Percentiles rank a stretch among this genome's conserved stretches.
These are phyloP conservation scores for Herpotrichia juniperi DNA, from an alignment of 2,329 filamentous ascomycete species.

Conservation along the genomic window DNA sequence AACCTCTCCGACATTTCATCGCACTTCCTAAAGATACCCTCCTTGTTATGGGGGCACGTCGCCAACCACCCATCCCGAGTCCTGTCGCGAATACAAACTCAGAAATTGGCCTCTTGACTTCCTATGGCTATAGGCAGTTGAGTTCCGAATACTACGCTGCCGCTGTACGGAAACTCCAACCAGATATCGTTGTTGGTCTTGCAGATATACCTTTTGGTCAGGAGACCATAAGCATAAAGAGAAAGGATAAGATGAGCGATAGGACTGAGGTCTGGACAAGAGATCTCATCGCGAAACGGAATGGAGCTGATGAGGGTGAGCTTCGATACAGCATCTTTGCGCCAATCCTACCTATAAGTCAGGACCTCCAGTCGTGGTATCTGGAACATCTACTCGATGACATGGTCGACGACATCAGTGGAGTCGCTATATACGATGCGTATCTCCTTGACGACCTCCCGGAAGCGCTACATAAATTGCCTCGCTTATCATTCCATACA, in stretches of 20 bases:
- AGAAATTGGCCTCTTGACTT: conserved; percentile 79
- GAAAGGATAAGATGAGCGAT: conserved; percentile 82
- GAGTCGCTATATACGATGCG: conserved; percentile 79
- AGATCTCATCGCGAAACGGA: conserved; percentile 63
- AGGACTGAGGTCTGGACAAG: conserved; percentile 83
- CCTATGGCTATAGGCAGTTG: conserved; percentile 80
- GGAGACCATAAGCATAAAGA: conserved; percentile 67
- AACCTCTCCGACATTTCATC: conserved; percentile 76
- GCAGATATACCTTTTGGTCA: conserved; percentile 72
- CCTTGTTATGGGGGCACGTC: conserved; percentile 77
- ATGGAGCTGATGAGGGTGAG: conserved; percentile 33
- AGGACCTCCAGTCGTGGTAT: conserved; percentile 79
- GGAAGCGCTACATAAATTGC: conserved; percentile 64
- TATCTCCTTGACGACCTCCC: conserved; percentile 72
- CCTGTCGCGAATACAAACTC: conserved; percentile 72
- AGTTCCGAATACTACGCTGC: conserved; percentile 72
- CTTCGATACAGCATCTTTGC: conserved; percentile 57
- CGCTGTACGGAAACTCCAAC: conserved; percentile 67
- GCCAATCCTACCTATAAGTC: conserved; percentile 74
- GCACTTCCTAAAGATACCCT: conserved; percentile 69
- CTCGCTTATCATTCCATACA: conserved; percentile 75
- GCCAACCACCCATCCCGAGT: conserved; percentile 75
- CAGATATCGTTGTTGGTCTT: conserved; percentile 80
- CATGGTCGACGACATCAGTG: conserved; percentile 58
- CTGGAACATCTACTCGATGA: conserved; percentile 74